phyloP scores from a whole-genome alignment of 108 stramenopile genomes.

The Cyclotella distinguenda region DNA sequence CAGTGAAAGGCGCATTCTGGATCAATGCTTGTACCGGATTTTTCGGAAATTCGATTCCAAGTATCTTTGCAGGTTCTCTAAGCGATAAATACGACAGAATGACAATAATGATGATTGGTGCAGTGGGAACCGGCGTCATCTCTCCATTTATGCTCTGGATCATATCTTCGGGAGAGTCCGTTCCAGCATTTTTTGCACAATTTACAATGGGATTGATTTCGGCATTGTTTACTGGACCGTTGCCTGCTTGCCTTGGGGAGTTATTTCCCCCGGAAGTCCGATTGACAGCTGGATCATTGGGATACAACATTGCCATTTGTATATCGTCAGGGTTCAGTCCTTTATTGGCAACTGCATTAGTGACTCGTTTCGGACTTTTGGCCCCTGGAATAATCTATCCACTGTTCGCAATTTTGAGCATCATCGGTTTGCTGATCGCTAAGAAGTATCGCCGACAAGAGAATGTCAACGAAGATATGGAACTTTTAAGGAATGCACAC shows the following conservation, averaged over 20 bases:
- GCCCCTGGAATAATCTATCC: conserved; percentile 56
- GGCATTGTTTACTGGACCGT: conserved; percentile 59
- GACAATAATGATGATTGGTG: conserved; percentile 51
- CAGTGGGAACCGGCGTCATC: conserved; percentile 26
- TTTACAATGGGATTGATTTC: conserved; percentile 49
- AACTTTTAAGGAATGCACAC: too few relatives aligned
- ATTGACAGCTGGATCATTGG: conserved; percentile 56
- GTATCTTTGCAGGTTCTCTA: conserved; percentile 48
- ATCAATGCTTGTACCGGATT: conserved; percentile 54
- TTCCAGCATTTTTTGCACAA: conserved; percentile 56
- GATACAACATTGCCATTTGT: conserved; percentile 65
- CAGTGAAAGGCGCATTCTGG: conserved; percentile 62
- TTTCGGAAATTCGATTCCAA: conserved; percentile 41
- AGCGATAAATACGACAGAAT: conserved; percentile 54
- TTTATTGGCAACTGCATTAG: conserved; percentile 57
- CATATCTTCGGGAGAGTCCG: conserved; percentile 42
- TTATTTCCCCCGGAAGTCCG: conserved; percentile 57
- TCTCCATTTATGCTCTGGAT: conserved; percentile 51
- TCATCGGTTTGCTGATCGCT: conserved; percentile 47
- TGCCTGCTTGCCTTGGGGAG: conserved; percentile 62
- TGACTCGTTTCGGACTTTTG: conserved; percentile 22
- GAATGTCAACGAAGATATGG: too few relatives aligned
- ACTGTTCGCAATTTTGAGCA: conserved; percentile 37
- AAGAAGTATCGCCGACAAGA: too few relatives aligned
- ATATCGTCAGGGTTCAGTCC: conserved; percentile 61